Conservation (phyloP, 2,329 filamentous ascomycete genomes). For the Fonsecaea nubica region DNA sequence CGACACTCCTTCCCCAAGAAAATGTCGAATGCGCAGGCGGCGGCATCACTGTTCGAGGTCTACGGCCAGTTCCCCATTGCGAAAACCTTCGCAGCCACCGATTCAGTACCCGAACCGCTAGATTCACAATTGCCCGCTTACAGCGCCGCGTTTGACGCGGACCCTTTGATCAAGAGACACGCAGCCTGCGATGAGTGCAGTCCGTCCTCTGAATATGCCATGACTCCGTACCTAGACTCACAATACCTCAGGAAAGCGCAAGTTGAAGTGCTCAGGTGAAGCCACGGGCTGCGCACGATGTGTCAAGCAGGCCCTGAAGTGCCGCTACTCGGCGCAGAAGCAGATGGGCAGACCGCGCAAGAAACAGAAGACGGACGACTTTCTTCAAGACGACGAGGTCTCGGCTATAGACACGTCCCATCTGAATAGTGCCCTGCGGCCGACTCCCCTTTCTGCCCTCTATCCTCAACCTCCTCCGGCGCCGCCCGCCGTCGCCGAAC, state of each 20-base stretch:
- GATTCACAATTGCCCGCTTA: constrained; percentile 31
- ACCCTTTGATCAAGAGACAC: constrained; percentile 50
- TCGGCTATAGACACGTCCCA: neutral
- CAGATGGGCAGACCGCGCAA: constrained; percentile 57
- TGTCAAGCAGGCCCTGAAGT: constrained; percentile 50
- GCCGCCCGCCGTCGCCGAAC: constrained; percentile 6
- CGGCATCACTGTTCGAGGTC: constrained; percentile 12
- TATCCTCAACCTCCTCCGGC: constrained; percentile 9
- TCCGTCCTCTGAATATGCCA: constrained; percentile 42
- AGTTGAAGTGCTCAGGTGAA: constrained; percentile 58
- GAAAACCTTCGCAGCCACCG: constrained; percentile 31
- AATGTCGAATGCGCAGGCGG: constrained; percentile 23
- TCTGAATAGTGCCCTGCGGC: neutral
- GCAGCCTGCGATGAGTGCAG: constrained; percentile 58
- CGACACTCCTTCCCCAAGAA: neutral
- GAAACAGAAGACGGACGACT: constrained; percentile 46
- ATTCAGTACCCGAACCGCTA: constrained; percentile 23
- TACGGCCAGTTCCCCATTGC: constrained; percentile 31
- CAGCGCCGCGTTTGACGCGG: constrained; percentile 36
- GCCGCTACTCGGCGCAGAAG: constrained; percentile 57
- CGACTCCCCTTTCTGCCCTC: neutral
- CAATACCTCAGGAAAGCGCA: constrained; percentile 51
- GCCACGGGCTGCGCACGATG: constrained; percentile 52
- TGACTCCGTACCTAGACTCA: constrained; percentile 22
- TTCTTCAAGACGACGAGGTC: constrained; percentile 33